These are phyloP conservation scores for Microbotryum lychnidis-dioicae DNA, from an alignment of 1,284 basidiomycete species.

Conservation along the genomic window DNA sequence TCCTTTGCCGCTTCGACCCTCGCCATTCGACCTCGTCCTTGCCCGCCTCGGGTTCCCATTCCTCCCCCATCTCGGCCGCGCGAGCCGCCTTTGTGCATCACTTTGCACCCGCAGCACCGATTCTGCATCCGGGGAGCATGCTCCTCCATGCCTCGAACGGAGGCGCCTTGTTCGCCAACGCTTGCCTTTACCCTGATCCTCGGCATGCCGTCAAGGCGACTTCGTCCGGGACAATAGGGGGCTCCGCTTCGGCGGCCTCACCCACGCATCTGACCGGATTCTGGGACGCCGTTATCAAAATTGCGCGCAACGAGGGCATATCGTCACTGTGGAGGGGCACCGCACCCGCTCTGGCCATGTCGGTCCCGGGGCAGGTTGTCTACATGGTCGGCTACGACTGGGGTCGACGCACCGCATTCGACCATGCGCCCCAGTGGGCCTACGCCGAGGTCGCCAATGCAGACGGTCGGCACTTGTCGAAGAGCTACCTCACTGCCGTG, in stretches of 20 bases:
- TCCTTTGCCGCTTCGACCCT: conserved; percentile 39
- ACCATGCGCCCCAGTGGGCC: conserved; percentile 18
- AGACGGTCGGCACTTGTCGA: conserved; percentile 36
- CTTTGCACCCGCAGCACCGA: not conserved
- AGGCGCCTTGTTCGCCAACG: not conserved
- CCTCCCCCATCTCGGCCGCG: conserved; percentile 1
- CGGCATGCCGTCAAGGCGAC: not conserved
- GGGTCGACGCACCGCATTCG: conserved; percentile 49
- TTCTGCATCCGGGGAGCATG: conserved; percentile 24
- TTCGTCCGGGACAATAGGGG: not conserved
- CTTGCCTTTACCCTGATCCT: conserved; percentile 5
- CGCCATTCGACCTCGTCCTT: conserved; percentile 23
- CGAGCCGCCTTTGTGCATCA: conserved; percentile 4
- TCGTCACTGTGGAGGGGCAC: conserved; percentile 35
- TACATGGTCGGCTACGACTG: conserved; percentile 98
- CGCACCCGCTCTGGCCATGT: conserved; percentile 58
- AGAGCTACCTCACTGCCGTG: conserved; percentile 47
- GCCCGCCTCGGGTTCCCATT: conserved; percentile 7
- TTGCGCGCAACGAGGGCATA: conserved; percentile 31
- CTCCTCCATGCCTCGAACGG: conserved; percentile 11
- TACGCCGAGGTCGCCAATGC: conserved; percentile 40
- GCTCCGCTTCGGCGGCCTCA: not conserved
- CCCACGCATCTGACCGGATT: conserved; percentile 22
- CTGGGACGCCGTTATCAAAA: conserved; percentile 32
- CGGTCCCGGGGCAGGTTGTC: conserved; percentile 81